Conservation (phyloP, 345 rosid species). For the Fremontodendron californicum region DNA sequence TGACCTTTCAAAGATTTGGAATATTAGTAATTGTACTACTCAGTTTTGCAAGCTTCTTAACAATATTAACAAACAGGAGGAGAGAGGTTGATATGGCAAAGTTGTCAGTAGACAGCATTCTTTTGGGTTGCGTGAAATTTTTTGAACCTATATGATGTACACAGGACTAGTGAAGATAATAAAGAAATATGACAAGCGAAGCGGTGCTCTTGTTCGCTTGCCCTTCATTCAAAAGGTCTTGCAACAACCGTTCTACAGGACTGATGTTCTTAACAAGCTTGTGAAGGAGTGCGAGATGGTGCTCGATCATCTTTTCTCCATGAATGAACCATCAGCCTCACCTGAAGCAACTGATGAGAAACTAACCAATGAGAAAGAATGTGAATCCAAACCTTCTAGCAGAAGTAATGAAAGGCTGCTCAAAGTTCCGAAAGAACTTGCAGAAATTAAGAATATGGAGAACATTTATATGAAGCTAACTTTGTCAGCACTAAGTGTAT, state of each 20-base stretch:
- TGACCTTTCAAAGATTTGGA: not conserved
- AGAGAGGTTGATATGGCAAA: not conserved
- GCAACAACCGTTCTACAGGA: constrained; percentile 74
- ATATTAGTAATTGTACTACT: not conserved
- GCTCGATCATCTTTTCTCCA: constrained; percentile 48
- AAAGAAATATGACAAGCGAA: constrained; percentile 84
- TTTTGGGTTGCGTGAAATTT: not conserved
- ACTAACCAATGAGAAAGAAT: constrained; percentile 6
- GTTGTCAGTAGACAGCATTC: not conserved
- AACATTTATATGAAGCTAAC: constrained; percentile 62
- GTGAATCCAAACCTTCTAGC: constrained; percentile 17
- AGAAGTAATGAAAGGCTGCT: constrained; percentile 23
- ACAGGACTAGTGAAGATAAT: constrained; percentile 78
- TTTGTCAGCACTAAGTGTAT: constrained; percentile 54
- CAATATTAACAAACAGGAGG: not conserved
- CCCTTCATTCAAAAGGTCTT: constrained; percentile 72
- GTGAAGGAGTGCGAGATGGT: constrained; percentile 70
- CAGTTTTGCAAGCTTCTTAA: not conserved
- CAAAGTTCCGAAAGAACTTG: constrained; percentile 43
- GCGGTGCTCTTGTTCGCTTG: constrained; percentile 62
- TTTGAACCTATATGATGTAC: not conserved
- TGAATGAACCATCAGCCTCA: constrained; percentile 11
- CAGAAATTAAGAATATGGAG: constrained; percentile 56
- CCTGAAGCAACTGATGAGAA: constrained; percentile 8
- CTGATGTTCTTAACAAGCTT: constrained; percentile 64